Percentiles rank a stretch among this genome's conserved stretches.
These are phyloP conservation scores for Rhizopogon rudus DNA, from an alignment of 768 basidiomycete genomes.

Conservation along the genomic window DNA sequence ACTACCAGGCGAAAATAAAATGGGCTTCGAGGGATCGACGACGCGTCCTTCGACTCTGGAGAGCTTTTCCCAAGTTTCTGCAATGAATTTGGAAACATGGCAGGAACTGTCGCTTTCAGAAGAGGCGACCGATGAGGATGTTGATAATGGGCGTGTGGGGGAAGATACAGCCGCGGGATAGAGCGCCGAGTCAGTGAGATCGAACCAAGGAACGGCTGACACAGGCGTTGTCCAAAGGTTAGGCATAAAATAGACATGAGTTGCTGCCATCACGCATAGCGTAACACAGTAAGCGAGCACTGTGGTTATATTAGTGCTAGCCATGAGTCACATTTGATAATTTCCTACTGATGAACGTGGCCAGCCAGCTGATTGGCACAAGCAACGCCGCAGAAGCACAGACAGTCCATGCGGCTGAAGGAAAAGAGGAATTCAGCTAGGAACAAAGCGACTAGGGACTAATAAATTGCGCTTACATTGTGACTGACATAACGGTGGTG, in stretches of 20 bases:
- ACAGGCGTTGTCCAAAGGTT: slow-evolving; percentile 51
- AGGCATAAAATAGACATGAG: slow-evolving; percentile 38
- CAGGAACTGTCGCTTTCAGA: slow-evolving; percentile 14
- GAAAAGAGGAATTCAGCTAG: not conserved
- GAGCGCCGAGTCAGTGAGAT: slow-evolving; percentile 4
- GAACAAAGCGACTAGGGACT: not conserved
- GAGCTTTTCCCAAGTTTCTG: slow-evolving; percentile 26
- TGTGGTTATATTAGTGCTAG: slow-evolving; percentile 16
- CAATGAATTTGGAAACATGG: slow-evolving; percentile 22
- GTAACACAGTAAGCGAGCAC: slow-evolving; percentile 53
- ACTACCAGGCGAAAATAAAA: slow-evolving; percentile 12
- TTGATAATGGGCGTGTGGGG: slow-evolving; percentile 9
- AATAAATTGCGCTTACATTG: slow-evolving; percentile 25
- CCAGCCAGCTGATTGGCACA: slow-evolving; percentile 44
- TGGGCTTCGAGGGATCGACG: slow-evolving; percentile 9
- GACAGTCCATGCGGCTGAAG: slow-evolving; percentile 34
- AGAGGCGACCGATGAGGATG: slow-evolving; percentile 5
- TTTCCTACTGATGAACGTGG: slow-evolving; percentile 39
- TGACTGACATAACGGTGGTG: slow-evolving; percentile 29
- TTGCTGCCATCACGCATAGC: slow-evolving; percentile 40
- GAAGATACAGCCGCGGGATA: slow-evolving; percentile 1
- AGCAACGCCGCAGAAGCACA: slow-evolving; percentile 47
- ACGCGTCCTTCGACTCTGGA: slow-evolving; percentile 18
- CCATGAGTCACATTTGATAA: not conserved
- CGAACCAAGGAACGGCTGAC: slow-evolving; percentile 57